Percentiles rank a stretch among this genome's conserved stretches.
Evolutionary conservation across 2,329 filamentous ascomycete genomes (phyloP).

Genomic region (Anthostomella pinea): DNA sequence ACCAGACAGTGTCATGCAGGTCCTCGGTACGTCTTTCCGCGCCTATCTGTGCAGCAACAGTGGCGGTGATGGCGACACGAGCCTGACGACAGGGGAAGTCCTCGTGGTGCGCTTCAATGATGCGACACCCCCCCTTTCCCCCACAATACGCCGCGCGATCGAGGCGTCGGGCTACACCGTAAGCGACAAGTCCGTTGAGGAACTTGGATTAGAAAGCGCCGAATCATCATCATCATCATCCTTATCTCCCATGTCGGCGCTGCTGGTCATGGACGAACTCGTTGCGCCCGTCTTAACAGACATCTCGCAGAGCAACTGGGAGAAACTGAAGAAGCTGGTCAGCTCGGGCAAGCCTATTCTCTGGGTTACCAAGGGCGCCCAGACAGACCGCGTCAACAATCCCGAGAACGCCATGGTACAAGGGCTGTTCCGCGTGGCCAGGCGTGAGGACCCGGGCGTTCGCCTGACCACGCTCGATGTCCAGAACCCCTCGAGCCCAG

Average conservation of each 20-base stretch:
- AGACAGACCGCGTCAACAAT: constrained; percentile 17
- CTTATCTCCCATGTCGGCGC: not conserved
- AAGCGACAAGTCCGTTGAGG: too few species aligned
- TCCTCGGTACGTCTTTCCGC: too few species aligned
- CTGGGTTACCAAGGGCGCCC: constrained; percentile 27
- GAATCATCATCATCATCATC: too few species aligned
- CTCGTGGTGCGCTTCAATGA: too few species aligned
- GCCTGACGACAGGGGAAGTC: too few species aligned
- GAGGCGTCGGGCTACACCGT: too few species aligned
- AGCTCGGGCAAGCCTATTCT: constrained; percentile 14
- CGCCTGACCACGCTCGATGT: constrained; percentile 16
- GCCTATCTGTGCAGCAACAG: too few species aligned
- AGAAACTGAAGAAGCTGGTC: constrained; percentile 20
- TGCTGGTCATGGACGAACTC: constrained; percentile 11
- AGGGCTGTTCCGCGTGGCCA: constrained; percentile 22
- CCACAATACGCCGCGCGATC: too few species aligned
- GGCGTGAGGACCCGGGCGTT: constrained; percentile 15
- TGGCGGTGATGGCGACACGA: too few species aligned
- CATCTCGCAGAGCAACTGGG: constrained; percentile 16
- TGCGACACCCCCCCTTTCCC: too few species aligned
- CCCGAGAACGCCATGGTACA: constrained; percentile 20
- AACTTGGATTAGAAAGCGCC: too few species aligned
- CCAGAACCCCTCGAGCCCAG: constrained; percentile 9
- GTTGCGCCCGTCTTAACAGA: constrained; percentile 6
- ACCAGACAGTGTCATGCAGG: too few species aligned